Base-by-base conservation (phyloP, 1,284 basidiomycete genomes). In the Dichomitus squalens region DNA sequence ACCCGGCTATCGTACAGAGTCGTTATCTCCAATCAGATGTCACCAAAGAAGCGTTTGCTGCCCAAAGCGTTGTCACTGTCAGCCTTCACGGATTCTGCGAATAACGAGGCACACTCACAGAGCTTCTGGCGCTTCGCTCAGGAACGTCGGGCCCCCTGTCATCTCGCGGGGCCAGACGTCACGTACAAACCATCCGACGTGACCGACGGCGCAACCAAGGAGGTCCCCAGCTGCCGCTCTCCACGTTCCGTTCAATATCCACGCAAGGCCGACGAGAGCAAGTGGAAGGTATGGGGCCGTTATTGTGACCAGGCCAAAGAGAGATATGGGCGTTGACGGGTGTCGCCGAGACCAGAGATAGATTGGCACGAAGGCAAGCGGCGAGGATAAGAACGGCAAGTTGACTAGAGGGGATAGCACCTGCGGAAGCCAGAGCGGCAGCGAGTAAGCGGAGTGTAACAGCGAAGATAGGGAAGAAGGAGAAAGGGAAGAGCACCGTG, bases 281-380 rank as follows among this genome's bases (percentile, higher is more conserved):
- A 96, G 78, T 1, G 97, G 96, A 4, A 99, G 84, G 75, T 99
- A 98, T 0, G 96, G 95, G 0, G 96, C 96, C 0, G 93, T 92
- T 69, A 99, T 94, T 4, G 93, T 96, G 64, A 99, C 80, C 29
- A 98, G 79, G 3, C 97, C 96, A 67, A 99, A 97, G 25, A 99
- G 82, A 4, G 93, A 95, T 61, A 99, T 92, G n/a, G 94, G 92
- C 4, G 95, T 92, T 29, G 91, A 88, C 1, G 96, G 93, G 71
- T 98, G 97, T 14, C 95, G 81, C 49, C 97, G 80, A 7, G 95
- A 94, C 96, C 97, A 99, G 58, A 99, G 80, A 72, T 99, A 99
- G 48, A 98, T 96, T 3, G 97, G 89, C 2, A 96, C 91, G 69
- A 96, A 96, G 0, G 94, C 94, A 20, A 96, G 81, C 0, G 92